Evolutionary conservation across 768 basidiomycete genomes (phyloP).

Genomic region (Mycena pura): DNA sequence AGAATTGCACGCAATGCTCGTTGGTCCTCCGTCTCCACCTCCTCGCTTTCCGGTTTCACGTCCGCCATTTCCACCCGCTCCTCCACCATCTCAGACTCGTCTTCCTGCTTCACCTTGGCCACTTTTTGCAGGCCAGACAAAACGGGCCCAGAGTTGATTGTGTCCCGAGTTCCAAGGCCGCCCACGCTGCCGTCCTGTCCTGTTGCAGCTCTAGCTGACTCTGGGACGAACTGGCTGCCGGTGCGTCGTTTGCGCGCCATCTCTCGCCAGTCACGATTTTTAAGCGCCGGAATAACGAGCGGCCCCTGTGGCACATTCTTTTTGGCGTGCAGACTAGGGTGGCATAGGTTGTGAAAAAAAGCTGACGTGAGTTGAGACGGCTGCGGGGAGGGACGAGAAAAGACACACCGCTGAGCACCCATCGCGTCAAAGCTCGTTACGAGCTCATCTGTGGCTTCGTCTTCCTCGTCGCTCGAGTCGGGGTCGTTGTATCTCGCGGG

Average conservation of each 20-base stretch:
- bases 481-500: slow-evolving; percentile 45
- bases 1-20: slow-evolving; percentile 82
- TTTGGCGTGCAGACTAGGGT: slow-evolving; percentile 51
- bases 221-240: slow-evolving; percentile 67
- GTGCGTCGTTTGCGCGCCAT: slow-evolving; percentile 70
- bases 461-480: slow-evolving; percentile 68
- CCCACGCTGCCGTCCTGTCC: slow-evolving; percentile 79
- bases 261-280: slow-evolving; percentile 92
- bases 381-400: slow-evolving; percentile 38
- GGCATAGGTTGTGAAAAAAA: slow-evolving; percentile 28
- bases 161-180: slow-evolving; percentile 74
- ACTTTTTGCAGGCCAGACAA: slow-evolving; percentile 68
- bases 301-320: slow-evolving; percentile 60
- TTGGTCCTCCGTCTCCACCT: slow-evolving; percentile 77
- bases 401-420: slow-evolving; percentile 86
- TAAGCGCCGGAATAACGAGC: slow-evolving; percentile 83
- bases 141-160: slow-evolving; percentile 80
- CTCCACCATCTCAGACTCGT: slow-evolving; percentile 32
- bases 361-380: slow-evolving; percentile 81
- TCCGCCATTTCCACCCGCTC: slow-evolving; percentile 33
- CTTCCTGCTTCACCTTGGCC: slow-evolving; percentile 41
- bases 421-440: slow-evolving; percentile 76
- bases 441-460: slow-evolving; percentile 65
- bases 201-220: slow-evolving; percentile 57
- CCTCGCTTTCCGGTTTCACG: slow-evolving; percentile 40